Evolutionary conservation across 2,329 filamentous ascomycete genomes (phyloP), one percentile per base, ranked within the genome.

Genomic region (Penicillium decumbens): DNA sequence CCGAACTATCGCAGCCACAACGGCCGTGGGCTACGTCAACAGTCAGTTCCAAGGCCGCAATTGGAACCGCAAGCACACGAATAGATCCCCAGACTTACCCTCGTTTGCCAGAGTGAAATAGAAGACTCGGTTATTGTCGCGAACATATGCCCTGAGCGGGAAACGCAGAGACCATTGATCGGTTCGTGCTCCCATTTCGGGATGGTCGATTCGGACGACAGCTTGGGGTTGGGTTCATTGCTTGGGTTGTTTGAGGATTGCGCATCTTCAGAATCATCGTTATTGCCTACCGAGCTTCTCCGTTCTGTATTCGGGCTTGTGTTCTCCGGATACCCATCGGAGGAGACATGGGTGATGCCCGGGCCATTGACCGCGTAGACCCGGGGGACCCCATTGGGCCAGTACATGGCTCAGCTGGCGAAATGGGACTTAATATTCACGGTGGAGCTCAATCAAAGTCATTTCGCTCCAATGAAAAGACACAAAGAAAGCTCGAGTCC

Each of bases 31-130:
- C 87, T 95, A 33, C 32, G 30, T 23, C 6, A 20, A 18, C 25
- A 67, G 44, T 54, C 47, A 64, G 57, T 51, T 56, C 57, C 66
- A 52, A 65, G 57, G 57, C 53, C 39, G 41, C 49, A 38, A 40
- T 51, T 27, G 37, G n/a, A 38, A 8, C 23, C 4, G 2, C 33
- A 37, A 12, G 32, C 32, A 9, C n/a, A 33, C 32, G 42, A 47
- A 51, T n/a, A 4, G 2, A 10, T 29, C 28, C 9, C 15, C 41
- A 42, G 20, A 63, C 77, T 52, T 78, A 90, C 89, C 80, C 92
- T 92, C 47, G 89, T 92, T 74, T 98, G 93, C 93, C 93, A 98
- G 58, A 98, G 80, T n/a, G 88, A 89, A 68, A 98, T 82, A 10
- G 88, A 87, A 1, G 88, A 88, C 4, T 81, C 75, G 0, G 92